Evolutionary conservation across 1,284 basidiomycete genomes (phyloP), one percentile per base, ranked within the genome.

Genomic region (Golubevia sp.): DNA sequence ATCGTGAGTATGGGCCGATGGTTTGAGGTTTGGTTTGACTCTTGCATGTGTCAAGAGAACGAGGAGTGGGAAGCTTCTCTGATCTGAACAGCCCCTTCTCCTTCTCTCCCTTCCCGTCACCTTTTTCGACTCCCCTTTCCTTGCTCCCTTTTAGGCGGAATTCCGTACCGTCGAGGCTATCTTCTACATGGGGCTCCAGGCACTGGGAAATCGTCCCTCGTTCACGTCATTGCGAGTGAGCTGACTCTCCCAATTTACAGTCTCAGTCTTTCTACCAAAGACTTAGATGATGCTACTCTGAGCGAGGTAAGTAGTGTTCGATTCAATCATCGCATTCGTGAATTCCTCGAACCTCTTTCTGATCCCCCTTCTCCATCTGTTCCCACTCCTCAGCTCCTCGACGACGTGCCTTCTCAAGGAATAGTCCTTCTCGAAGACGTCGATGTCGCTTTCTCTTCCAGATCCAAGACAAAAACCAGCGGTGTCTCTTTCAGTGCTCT

Each of bases 361-460:
- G n/a, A n/a, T n/a, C n/a, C n/a, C n/a, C n/a, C n/a, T n/a, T n/a
- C n/a, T n/a, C n/a, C n/a, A n/a, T n/a, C n/a, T n/a, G n/a, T n/a
- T n/a, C n/a, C n/a, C n/a, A n/a, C n/a, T 26, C 86, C 85, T 53
- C 86, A 88, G 25, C 85, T 92, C 44, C 88, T 92, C 62, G 86
- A 87, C 7, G 86, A 87, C 5, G 86, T 92, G 1, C 91, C 91
- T 50, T 86, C 88, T 58, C 86, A 87, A 67, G 90, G 89, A 68
- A 90, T 93, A 62, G 88, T 90, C 0, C 85, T 93, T 23, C 90
- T 93, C 87, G 91, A 93, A 82, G 91, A 94, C 56, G 53, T 66
- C 27, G 63, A 66, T 51, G 61, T 49, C 13, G 63, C 55, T 26
- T n/a, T 26, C 38, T 3, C 26, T 26, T 52, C 58, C 3, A 27